Percentiles rank a stretch among this genome's conserved stretches.
These are phyloP conservation scores for Fraxinus americana DNA, from an alignment of 257 asterid genomes.

Conservation along the genomic window DNA sequence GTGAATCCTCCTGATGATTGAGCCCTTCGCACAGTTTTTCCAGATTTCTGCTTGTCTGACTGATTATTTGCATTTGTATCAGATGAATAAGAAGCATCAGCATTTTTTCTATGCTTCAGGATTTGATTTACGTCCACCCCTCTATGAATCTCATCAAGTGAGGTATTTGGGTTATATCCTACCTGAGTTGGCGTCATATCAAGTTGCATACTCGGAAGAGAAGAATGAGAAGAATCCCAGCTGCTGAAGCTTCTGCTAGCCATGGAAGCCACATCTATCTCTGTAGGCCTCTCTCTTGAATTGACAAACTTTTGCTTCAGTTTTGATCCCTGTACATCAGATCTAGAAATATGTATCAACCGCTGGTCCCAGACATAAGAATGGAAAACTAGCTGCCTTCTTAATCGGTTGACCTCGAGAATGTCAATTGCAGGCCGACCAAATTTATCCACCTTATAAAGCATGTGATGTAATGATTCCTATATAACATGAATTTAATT, in stretches of 20 bases:
- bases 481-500: background rate
- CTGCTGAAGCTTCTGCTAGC: conserved; percentile 59
- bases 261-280: conserved; percentile 43
- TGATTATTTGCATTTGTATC: conserved; percentile 35
- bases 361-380: conserved; percentile 42
- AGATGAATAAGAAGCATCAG: conserved; percentile 32
- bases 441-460: conserved; percentile 22
- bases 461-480: conserved; percentile 33
- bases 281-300: conserved; percentile 43
- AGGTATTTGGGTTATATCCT: conserved; percentile 34
- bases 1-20: conserved; percentile 64
- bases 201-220: conserved; percentile 50
- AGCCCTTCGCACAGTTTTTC: conserved; percentile 54
- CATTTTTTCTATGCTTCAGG: conserved; percentile 33
- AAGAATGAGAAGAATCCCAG: conserved; percentile 73
- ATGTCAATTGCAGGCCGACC: conserved; percentile 44
- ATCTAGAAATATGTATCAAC: conserved; percentile 20
- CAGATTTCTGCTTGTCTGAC: conserved; percentile 32
- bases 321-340: conserved; percentile 1
- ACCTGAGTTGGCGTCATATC: conserved; percentile 34
- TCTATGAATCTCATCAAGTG: conserved; percentile 40
- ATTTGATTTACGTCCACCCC: conserved; percentile 35
- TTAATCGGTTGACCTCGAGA: conserved; percentile 28
- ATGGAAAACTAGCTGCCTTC: conserved; percentile 27
- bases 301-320: conserved; percentile 40